Conservation (phyloP, 768 basidiomycete genomes). For the Vararia minispora region DNA sequence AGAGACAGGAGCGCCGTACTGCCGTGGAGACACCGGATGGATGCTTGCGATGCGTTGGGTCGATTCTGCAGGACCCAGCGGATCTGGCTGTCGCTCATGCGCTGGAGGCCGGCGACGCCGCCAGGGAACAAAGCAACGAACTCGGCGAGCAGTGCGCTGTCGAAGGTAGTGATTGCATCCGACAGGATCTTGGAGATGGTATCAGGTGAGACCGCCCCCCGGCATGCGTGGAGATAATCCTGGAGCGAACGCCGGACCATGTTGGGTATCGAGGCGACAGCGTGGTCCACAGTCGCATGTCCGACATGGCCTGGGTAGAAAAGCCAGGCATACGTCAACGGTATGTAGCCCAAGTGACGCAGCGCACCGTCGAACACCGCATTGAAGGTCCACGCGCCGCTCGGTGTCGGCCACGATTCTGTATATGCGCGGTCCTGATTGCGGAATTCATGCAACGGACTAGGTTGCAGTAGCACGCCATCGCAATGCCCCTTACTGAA, state of each 20-base stretch:
- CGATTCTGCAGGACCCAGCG: slow-evolving; percentile 55
- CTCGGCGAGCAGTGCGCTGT: slow-evolving; percentile 31
- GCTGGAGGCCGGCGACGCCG: slow-evolving; percentile 34
- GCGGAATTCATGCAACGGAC: slow-evolving; percentile 22
- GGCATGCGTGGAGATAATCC: slow-evolving; percentile 20
- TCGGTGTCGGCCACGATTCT: slow-evolving; percentile 30
- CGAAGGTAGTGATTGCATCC: slow-evolving; percentile 28
- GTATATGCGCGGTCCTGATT: slow-evolving; percentile 32
- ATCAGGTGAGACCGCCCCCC: slow-evolving; percentile 18
- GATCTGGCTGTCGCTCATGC: slow-evolving; percentile 39
- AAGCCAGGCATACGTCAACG: neutral
- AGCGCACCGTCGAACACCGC: slow-evolving; percentile 35
- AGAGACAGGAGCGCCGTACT: slow-evolving; percentile 68
- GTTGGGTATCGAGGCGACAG: slow-evolving; percentile 28
- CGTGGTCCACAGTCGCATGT: slow-evolving; percentile 35
- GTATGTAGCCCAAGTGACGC: neutral
- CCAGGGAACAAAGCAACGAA: slow-evolving; percentile 39
- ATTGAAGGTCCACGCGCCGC: slow-evolving; percentile 31
- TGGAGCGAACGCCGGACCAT: slow-evolving; percentile 29
- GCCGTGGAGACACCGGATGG: slow-evolving; percentile 67
- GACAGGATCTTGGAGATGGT: slow-evolving; percentile 28
- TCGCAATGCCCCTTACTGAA: slow-evolving; percentile 24
- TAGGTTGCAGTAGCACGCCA: slow-evolving; percentile 34
- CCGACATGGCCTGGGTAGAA: slow-evolving; percentile 32
- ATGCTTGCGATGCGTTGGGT: slow-evolving; percentile 43